Percentiles rank a stretch among this genome's conserved stretches.
Evolutionary conservation across 768 basidiomycete genomes (phyloP).

Genomic region (Lyophyllum shimeji): DNA sequence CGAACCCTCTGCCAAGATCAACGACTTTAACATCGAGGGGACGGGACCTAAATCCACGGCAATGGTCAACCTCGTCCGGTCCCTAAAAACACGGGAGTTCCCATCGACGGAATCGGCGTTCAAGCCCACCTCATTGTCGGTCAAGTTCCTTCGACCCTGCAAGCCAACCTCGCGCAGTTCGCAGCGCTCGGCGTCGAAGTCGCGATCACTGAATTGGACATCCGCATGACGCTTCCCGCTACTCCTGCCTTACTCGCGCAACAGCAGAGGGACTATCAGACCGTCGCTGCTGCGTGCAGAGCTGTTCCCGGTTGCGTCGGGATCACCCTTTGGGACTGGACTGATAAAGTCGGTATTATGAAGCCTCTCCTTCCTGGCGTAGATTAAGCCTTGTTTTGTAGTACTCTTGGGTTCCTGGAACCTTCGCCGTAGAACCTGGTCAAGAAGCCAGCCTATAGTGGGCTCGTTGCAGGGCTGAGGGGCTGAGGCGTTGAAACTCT

Average conservation of each 20-base stretch:
- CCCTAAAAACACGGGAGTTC: constrained; percentile 46
- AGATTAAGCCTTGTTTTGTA: neutral
- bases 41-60: constrained; percentile 53
- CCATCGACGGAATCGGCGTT: constrained; percentile 62
- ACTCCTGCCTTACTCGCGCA: constrained; percentile 49
- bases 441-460: constrained; percentile 45
- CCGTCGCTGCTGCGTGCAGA: constrained; percentile 53
- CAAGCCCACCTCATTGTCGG: constrained; percentile 64
- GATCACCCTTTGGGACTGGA: constrained; percentile 47
- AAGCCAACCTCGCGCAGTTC: constrained; percentile 49
- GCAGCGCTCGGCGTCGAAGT: constrained; percentile 63
- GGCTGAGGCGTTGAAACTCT: neutral
- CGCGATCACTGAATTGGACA: constrained; percentile 69
- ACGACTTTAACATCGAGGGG: constrained; percentile 41
- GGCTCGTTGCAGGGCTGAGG: constrained; percentile 34
- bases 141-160: constrained; percentile 45
- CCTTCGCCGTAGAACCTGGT: constrained; percentile 35
- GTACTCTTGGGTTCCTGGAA: constrained; percentile 44
- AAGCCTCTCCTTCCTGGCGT: neutral
- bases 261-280: constrained; percentile 58
- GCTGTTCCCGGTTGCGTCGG: constrained; percentile 40
- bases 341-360: constrained; percentile 32
- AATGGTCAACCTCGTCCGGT: constrained; percentile 50
- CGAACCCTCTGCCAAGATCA: constrained; percentile 24
- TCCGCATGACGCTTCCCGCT: constrained; percentile 55